Conservation (phyloP, 169 alveolate species). For the Plasmodium ovale region DNA sequence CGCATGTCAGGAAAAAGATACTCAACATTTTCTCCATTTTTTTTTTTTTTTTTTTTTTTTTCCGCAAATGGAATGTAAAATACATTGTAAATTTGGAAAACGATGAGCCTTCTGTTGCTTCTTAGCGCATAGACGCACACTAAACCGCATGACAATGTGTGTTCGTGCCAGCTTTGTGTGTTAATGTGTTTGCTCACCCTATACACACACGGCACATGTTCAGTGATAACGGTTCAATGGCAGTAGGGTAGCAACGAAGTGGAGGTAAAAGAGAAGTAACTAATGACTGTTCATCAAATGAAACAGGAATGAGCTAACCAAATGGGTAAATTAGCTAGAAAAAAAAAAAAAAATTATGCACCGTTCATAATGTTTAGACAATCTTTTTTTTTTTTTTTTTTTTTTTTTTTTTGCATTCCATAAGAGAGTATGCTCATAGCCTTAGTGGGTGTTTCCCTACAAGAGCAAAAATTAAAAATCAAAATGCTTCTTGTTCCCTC, state of each 20-base stretch:
- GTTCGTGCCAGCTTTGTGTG: not conserved
- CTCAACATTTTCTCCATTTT: not conserved
- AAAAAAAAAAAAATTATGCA: not conserved
- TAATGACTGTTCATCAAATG: too few species aligned
- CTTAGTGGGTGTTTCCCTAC: too few species aligned
- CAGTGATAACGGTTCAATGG: not conserved
- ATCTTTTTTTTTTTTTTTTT: constrained; percentile 2
- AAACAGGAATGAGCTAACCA: constrained; percentile 13
- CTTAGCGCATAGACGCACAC: too few species aligned
- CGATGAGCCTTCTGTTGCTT: not conserved
- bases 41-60: too few species aligned
- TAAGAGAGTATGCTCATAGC: too few species aligned
- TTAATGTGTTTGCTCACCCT: too few species aligned
- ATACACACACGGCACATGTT: too few species aligned
- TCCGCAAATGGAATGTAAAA: not conserved
- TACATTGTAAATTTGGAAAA: not conserved
- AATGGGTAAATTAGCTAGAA: not conserved
- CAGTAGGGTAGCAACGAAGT: not conserved
- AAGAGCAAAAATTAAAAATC: too few species aligned
- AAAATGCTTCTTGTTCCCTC: too few species aligned
- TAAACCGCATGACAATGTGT: too few species aligned
- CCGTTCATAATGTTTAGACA: not conserved
- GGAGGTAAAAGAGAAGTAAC: too few species aligned
- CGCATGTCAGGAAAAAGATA: not conserved
- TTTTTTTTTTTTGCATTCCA: not conserved